Base-by-base conservation (phyloP, 2,329 filamentous ascomycete species). In the Colletotrichum tropicale region DNA sequence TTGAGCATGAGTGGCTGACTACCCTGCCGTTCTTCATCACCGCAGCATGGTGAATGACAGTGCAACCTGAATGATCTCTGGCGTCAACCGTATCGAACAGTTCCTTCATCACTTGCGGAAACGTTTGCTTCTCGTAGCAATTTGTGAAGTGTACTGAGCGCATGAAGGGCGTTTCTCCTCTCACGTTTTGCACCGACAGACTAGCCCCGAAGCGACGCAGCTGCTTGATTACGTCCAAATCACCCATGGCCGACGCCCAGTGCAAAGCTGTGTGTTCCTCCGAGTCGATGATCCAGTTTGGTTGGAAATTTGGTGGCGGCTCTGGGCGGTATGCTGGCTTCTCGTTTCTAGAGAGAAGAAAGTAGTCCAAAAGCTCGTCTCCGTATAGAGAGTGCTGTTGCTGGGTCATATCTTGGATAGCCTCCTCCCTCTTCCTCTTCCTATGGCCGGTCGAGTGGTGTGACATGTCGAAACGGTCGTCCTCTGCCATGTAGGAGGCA, bases 181-280 rank as follows among this genome's bases (percentile, higher is more conserved):
- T 88, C 60, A 91, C 86, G 72, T 96, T 96, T 70, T 93, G 90
- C 4, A 93, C 92, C 34, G 92, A 91, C 18, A 95, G 88, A 76
- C 92, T 92, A 13, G 96, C 96, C 56, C 94, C 93, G 76, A 96
- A 95, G 55, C 92, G 90, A 80, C 97, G 94, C 21, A 99, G 88
- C 83, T 98, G 94, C 83, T 94, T 95, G 77, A 98, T 95, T 18
- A 98, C 95, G 65, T 96, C 94, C 34, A 98, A 89, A 79, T 98
- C 97, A 74, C 97, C 97, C 96, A 99, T 99, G 28, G 97, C 95
- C 69, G 95, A 96, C 21, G 96, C 97, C 97, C 97, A 99, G 83
- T 99, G 97, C 78, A 99, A 90, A 8, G 96, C 96, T 4, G 96
- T 98, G 81, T 98, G 96, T 12, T 94, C 93, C 80, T 98, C 96